A percentile compares a stretch with the other conserved stretches of the same genome.
Conservation (phyloP, 805 yeast genomes). For the Pichia exigua region DNA sequence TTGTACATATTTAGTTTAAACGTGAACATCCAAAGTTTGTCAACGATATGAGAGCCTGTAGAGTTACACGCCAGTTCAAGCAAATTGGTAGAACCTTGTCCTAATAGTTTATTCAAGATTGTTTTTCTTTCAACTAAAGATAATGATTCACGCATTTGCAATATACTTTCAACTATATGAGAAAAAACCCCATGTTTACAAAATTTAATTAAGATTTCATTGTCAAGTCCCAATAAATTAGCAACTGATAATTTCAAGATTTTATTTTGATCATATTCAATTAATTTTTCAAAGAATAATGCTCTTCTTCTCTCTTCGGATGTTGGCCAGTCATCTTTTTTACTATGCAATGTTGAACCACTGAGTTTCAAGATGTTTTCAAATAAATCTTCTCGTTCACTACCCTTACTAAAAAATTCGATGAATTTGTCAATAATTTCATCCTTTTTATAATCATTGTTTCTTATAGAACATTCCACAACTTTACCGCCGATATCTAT, state of each 20-base stretch:
- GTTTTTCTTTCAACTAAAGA: conserved; percentile 49
- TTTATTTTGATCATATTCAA: conserved; percentile 51
- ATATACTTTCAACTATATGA: conserved; percentile 69
- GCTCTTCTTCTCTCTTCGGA: conserved; percentile 81
- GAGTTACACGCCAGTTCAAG: conserved; percentile 69
- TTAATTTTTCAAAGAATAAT: conserved; percentile 62
- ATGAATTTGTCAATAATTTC: conserved; percentile 46
- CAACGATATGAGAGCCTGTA: conserved; percentile 87
- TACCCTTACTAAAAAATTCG: conserved; percentile 33
- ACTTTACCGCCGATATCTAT: conserved; percentile 61
- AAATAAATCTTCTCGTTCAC: conserved; percentile 40
- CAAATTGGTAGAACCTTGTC: conserved; percentile 57
- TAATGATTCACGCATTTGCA: conserved; percentile 37
- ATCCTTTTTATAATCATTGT: conserved; percentile 51
- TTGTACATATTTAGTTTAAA: conserved; percentile 72
- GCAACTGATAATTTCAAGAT: conserved; percentile 53
- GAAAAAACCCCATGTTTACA: conserved; percentile 87
- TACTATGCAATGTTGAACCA: conserved; percentile 70
- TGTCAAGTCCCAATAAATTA: conserved; percentile 51
- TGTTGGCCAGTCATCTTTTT: conserved; percentile 86
- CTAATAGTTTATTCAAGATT: conserved; percentile 51
- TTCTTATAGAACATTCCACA: conserved; percentile 54
- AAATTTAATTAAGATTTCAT: conserved; percentile 61
- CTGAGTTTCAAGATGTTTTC: conserved; percentile 62
- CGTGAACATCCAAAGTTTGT: conserved; percentile 75